Base-by-base conservation (phyloP, 2,329 filamentous ascomycete species). In the Ophiostoma tasmaniense region DNA sequence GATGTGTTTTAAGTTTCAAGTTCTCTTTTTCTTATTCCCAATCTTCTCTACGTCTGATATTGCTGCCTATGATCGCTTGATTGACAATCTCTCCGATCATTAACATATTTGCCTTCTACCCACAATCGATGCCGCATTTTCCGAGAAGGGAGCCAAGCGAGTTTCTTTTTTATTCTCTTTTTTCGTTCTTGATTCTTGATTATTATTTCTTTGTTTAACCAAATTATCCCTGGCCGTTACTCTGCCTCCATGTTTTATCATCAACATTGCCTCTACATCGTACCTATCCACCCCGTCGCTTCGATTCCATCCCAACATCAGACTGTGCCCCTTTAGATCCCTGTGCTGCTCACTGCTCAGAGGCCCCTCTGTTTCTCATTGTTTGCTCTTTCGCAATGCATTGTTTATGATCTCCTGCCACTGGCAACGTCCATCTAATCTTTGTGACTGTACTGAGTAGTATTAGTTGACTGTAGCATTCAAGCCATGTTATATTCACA, bases 331-430 rank as follows among this genome's bases (percentile, higher is more conserved):
- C 20, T 30, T 35, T 13, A 8, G 17, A 35, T 14, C 68, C 68
- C 66, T 67, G 68, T 67, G 68, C 66, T 65, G 59, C 68, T 69
- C 68, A 39, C 66, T 65, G 59, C 68, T 69, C 68, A 39, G 35
- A n/a, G 13, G 33, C 28, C 37, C 28, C 20, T 28, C 25, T 62
- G 33, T 28, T 59, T 62, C 62, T 7, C 45, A 22, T n/a, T 50
- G 13, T 52, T 67, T 33, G 33, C 13, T 50, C 20, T 20, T 52
- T 59, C 22, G 45, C 25, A 28, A 22, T 42, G 25, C 59, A 42
- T 62, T 5, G 64, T 52, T 66, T 62, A 22, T 61, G 55, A 61
- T 61, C 55, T 39, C 33, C 55, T 39, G 17, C 14, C 55, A 30
- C 20, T 61, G 55, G 55, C 55, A 28, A 61, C 25, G 25, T 61